Evolutionary conservation across 257 asterid species (phyloP).

Genomic region (Ligustrum vulgare): DNA sequence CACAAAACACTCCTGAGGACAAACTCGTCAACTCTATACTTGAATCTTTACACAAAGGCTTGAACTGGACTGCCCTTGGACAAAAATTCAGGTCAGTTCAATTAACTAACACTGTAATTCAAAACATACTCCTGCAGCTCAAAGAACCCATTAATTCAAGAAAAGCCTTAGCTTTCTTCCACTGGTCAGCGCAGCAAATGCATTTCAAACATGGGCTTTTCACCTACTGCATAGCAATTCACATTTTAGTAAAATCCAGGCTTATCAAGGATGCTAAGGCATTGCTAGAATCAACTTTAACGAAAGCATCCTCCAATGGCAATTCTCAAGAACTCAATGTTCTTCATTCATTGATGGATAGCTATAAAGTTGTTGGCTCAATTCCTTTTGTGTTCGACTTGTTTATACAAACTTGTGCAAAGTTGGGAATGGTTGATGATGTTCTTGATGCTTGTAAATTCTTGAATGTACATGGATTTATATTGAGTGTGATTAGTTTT

Average conservation of each 20-base stretch:
- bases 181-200: conserved; percentile 58
- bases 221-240: conserved; percentile 56
- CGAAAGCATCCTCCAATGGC: conserved; percentile 15
- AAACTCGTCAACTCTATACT: conserved; percentile 35
- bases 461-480: conserved; percentile 54
- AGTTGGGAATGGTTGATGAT: conserved; percentile 58
- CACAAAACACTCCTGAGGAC: conserved; percentile 16
- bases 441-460: conserved; percentile 48
- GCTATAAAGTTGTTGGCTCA: conserved; percentile 50
- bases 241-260: conserved; percentile 73
- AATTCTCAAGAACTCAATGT: conserved; percentile 29
- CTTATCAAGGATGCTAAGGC: conserved; percentile 68
- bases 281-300: conserved; percentile 57
- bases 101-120: conserved; percentile 39
- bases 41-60: conserved; percentile 45
- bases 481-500: conserved; percentile 58
- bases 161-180: conserved; percentile 75
- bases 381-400: conserved; percentile 73
- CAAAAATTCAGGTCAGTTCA: conserved; percentile 42
- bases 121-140: conserved; percentile 52
- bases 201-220: conserved; percentile 48
- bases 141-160: conserved; percentile 61
- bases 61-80: conserved; percentile 55
- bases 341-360: conserved; percentile 54
- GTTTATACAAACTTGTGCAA: conserved; percentile 73